Base-by-base conservation (phyloP, 768 basidiomycete genomes). In the Lactarius sp. region DNA sequence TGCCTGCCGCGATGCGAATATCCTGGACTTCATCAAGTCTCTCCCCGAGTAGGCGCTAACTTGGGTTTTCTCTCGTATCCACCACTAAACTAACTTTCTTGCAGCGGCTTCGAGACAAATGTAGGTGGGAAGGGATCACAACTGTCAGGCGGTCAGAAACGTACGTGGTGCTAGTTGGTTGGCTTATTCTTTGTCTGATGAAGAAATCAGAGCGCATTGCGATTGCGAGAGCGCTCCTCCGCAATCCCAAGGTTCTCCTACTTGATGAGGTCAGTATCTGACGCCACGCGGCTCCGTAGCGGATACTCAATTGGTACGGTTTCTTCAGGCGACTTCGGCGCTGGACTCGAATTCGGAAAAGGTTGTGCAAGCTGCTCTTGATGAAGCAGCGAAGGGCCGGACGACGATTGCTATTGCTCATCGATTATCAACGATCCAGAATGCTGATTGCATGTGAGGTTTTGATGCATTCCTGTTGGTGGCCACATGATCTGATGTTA, bases 331-430 rank as follows among this genome's bases (percentile, higher is more conserved):
- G 4, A 81, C 80, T 3, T 80, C 79, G 2, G 81, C 83, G 3
- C 75, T 84, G 13, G 83, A 83, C 70, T 78, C 78, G 0, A 77
- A 79, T 60, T 79, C 78, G 6, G 83, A 84, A 46, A 92, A 92
- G 74, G 88, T 98, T 56, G 97, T 99, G 9, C 96, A 98, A 71
- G 88, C 84, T 6, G 97, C 97, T 4, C 81, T 98, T 34, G 97
- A 98, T 75, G 83, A 85, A 71, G 97, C 95, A 6, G 87, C 94
- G 3, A 90, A 85, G 76, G 95, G 94, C 46, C 83, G 96, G 61
- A 96, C 95, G 7, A 97, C 94, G 9, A 88, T 95, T 63, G 90
- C 95, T 18, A 96, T 99, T 66, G 96, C 96, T 2, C 97, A 98
- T 76, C 83, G 97, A 59, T 76, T 99, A 62, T 91, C 90, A 16